Percentiles rank a stretch among this genome's conserved stretches.
Evolutionary conservation across 1,139 yeast genomes (phyloP).

Genomic region (Geotrichum armillariae): DNA sequence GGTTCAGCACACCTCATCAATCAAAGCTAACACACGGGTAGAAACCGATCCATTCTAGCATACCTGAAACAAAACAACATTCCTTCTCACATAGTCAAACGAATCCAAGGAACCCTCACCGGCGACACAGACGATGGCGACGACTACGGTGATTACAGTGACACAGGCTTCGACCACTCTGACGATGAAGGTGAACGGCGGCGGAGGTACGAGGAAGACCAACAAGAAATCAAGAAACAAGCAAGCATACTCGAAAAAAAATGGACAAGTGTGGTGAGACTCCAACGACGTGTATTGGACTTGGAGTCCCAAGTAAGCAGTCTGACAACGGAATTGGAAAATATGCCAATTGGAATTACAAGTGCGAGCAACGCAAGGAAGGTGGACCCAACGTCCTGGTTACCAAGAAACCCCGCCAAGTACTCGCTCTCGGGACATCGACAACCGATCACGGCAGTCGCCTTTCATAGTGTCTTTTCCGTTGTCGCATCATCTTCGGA

Average conservation of each 20-base stretch:
- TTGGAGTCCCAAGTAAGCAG: conserved; percentile 45
- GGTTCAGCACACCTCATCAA: too few species aligned
- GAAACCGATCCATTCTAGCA: conserved; percentile 36
- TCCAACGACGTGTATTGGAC: conserved; percentile 74
- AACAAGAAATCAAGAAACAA: conserved; percentile 20
- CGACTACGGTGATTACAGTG: conserved; percentile 16
- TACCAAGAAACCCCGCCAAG: conserved; percentile 59
- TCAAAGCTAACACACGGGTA: too few species aligned
- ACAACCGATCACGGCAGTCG: conserved; percentile 60
- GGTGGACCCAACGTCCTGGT: conserved; percentile 54
- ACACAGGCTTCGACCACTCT: background rate
- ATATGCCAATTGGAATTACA: conserved; percentile 29
- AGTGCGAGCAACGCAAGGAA: conserved; percentile 29
- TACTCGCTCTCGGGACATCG: conserved; percentile 54
- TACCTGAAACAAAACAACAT: conserved; percentile 31
- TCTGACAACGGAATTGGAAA: conserved; percentile 48
- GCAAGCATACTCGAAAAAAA: conserved; percentile 64
- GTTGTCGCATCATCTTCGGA: conserved; percentile 65
- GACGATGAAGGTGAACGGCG: conserved; percentile 15
- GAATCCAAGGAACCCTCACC: conserved; percentile 13
- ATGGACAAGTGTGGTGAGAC: conserved; percentile 83
- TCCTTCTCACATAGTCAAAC: conserved; percentile 17
- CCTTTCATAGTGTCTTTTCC: conserved; percentile 74
- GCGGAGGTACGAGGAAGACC: conserved; percentile 19
- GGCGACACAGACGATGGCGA: conserved; percentile 8